phyloP scores from a whole-genome alignment of 2,329 filamentous ascomycete genomes.

The Pestalotiopsis sp. region DNA sequence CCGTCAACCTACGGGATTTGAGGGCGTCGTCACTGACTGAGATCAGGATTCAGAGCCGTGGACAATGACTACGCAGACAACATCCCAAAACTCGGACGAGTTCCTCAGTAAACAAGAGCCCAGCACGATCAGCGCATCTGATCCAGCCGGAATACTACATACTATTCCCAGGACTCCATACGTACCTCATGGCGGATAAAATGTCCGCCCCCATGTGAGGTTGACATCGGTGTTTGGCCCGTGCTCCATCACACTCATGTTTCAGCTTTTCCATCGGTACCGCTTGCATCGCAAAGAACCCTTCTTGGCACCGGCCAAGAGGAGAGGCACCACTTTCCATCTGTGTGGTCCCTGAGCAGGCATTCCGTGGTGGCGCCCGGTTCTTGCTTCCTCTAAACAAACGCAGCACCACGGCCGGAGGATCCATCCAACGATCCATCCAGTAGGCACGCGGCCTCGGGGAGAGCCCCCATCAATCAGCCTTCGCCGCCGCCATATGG shows the following conservation, averaged over 20 bases:
- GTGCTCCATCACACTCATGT: slow-evolving; percentile 9
- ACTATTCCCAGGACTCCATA: not conserved
- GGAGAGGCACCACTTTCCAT: not conserved
- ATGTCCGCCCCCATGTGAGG: slow-evolving; percentile 1
- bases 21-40: not conserved
- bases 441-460: not conserved
- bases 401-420: not conserved
- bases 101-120: not conserved
- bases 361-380: slow-evolving; percentile 1
- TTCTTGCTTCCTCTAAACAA: slow-evolving; percentile 1
- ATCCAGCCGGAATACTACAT: slow-evolving; percentile 5
- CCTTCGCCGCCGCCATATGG: not conserved
- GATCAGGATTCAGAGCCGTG: not conserved
- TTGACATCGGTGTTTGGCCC: slow-evolving; percentile 9
- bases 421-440: not conserved
- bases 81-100: not conserved
- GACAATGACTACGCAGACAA: not conserved
- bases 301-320: not conserved
- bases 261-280: slow-evolving; percentile 12
- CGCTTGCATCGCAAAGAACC: not conserved
- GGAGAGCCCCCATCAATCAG: not conserved
- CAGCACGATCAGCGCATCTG: not conserved
- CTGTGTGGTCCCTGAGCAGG: slow-evolving; percentile 4
- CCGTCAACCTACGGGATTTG: not conserved
- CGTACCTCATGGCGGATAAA: slow-evolving; percentile 6